phyloP scores from a whole-genome alignment of 176 grass and related monocot genomes.

The Aegilops sharonensis region DNA sequence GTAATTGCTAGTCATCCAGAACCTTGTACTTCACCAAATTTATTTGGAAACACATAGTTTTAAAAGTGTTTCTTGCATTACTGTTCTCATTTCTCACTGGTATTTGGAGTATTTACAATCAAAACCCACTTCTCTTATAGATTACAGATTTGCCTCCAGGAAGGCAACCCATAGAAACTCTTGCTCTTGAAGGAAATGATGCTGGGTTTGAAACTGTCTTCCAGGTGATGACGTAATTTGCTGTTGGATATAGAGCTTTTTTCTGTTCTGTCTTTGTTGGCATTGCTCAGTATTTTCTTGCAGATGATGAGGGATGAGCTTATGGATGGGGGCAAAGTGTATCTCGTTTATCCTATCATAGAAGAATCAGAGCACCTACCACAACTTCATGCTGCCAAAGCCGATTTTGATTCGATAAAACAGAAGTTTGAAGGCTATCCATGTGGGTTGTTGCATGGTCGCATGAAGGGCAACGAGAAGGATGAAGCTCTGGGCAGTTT shows the following conservation, averaged over 20 bases:
- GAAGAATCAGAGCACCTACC: slow-evolving; percentile 84
- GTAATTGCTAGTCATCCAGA: neutral
- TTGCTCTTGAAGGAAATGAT: slow-evolving; percentile 85
- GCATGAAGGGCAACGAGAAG: slow-evolving; percentile 74
- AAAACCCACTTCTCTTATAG: slow-evolving; percentile 31
- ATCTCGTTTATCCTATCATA: slow-evolving; percentile 91
- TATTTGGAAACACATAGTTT: slow-evolving; percentile 4
- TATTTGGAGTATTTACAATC: slow-evolving; percentile 25
- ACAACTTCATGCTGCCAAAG: slow-evolving; percentile 74
- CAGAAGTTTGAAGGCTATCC: slow-evolving; percentile 63
- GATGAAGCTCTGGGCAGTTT: slow-evolving; percentile 72
- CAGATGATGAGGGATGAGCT: slow-evolving; percentile 95
- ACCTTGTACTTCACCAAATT: slow-evolving; percentile 4
- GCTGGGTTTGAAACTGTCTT: slow-evolving; percentile 75
- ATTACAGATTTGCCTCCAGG: slow-evolving; percentile 95
- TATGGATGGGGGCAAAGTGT: slow-evolving; percentile 69
- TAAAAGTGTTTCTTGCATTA: slow-evolving; percentile 28
- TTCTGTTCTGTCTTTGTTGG: slow-evolving; percentile 6
- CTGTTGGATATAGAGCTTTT: slow-evolving; percentile 21
- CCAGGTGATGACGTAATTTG: slow-evolving; percentile 52
- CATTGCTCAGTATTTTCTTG: slow-evolving; percentile 3
- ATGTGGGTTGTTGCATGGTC: slow-evolving; percentile 84
- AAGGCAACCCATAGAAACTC: slow-evolving; percentile 72
- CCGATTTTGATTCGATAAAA: slow-evolving; percentile 62
- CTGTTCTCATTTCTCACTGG: neutral